Base-by-base conservation (phyloP, 2,329 filamentous ascomycete genomes). In the Cytospora paraplurivora region DNA sequence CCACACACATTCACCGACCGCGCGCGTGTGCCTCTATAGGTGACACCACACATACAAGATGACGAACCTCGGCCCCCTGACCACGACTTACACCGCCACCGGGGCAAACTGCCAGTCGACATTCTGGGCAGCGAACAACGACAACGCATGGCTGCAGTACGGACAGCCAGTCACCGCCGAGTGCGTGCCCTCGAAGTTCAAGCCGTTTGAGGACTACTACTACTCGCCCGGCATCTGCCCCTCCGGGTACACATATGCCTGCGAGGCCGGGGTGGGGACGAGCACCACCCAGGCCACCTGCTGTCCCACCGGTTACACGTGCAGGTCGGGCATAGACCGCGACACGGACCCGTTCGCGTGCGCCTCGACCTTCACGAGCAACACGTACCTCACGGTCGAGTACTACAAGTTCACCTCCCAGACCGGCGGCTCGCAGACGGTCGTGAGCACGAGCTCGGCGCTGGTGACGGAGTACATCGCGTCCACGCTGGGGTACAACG, bases 241-340 rank as follows among this genome's bases (percentile, higher is more conserved):
- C 11, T 58, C 56, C 11, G 56, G 56, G 34, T 51, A 58, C 33
- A 13, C 47, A 8, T 58, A 58, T 10, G 56, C 56, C 3, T 58
- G 56, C 50, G 44, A 50, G 44, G 56, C 56, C 1, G 56, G 56
- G 2, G 13, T 58, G 27, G 56, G 44, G 13, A 37, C 56, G 21
- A 51, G 56, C 50, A 51, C 33, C 21, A 58, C 56, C 13, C 56
- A 58, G 56, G 56, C 56, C 10, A 58, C 56, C 15, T 58, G 56
- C 17, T 58, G 56, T 44, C 56, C 56, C 34, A 33, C 12, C 13
- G 56, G 56, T 3, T 58, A 8, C 21, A 13, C 7, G 19, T 58
- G 56, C 37, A n/a, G 56, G 17, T 17, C 4, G 4, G 56, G 41
- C 7, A 21, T 47, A n/a, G 10, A 38, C n/a, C 56, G 56, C 35